Conservation (phyloP, 495 filamentous ascomycete species). For the Aspergillus saccharolyticus region DNA sequence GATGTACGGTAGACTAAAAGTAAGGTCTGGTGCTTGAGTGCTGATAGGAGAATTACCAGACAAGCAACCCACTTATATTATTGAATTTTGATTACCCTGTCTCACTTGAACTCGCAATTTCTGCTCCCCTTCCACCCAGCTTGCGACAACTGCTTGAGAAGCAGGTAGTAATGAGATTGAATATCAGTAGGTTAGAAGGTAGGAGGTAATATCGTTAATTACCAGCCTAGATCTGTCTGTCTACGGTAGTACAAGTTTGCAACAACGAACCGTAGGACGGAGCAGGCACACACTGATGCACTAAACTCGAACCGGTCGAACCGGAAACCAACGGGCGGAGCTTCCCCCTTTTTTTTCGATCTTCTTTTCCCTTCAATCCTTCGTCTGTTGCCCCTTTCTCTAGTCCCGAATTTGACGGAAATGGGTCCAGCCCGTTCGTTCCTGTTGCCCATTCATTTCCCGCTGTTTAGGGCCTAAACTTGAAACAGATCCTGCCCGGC, state of each 20-base stretch:
- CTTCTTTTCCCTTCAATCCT: neutral
- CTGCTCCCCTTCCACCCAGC: neutral
- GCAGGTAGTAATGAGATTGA: too few relatives aligned
- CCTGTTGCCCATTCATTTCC: neutral
- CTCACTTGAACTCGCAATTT: neutral
- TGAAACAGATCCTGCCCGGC: constrained; percentile 30
- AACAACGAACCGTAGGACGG: neutral
- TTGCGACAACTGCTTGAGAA: neutral
- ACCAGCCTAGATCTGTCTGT: too few relatives aligned
- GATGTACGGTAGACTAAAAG: neutral
- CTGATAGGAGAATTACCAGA: too few relatives aligned
- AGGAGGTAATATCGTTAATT: too few relatives aligned
- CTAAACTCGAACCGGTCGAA: neutral
- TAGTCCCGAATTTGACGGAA: constrained; percentile 2
- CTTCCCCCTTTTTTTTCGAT: neutral
- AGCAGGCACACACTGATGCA: neutral
- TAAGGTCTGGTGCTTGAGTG: too few relatives aligned
- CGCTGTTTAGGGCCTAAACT: constrained; percentile 25
- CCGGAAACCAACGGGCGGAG: neutral
- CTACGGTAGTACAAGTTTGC: too few relatives aligned
- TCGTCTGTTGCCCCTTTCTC: neutral
- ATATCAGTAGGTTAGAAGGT: too few relatives aligned
- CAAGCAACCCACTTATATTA: neutral
- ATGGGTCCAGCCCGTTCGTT: constrained; percentile 8
- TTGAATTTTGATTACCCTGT: neutral